These are phyloP conservation scores for Adiantum capillusveneris DNA, from an alignment of 75 land plant species.

Conservation along the genomic window DNA sequence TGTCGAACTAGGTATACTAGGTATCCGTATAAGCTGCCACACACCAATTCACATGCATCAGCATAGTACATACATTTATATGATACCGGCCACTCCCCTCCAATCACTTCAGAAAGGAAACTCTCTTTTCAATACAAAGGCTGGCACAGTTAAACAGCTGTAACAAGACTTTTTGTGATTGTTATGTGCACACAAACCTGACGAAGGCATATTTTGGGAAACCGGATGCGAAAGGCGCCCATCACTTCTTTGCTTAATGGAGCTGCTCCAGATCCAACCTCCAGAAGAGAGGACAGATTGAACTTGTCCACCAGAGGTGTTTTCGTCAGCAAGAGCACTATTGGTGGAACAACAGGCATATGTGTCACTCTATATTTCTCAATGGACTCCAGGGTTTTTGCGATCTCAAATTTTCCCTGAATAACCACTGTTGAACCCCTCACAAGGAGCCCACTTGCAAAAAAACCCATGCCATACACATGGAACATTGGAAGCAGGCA, in stretches of 20 bases:
- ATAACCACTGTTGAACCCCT: conserved; percentile 57
- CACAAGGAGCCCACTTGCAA: conserved; percentile 39
- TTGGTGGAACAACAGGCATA: conserved; percentile 87
- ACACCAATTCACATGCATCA: too few species aligned
- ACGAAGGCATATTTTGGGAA: conserved; percentile 41
- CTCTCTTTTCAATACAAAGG: too few species aligned
- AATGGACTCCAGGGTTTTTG: conserved; percentile 57
- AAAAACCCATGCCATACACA: conserved; percentile 66
- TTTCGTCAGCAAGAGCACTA: conserved; percentile 55
- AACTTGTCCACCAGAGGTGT: conserved; percentile 16
- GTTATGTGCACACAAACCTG: too few species aligned
- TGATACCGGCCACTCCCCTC: too few species aligned
- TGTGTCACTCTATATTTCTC: conserved; percentile 34
- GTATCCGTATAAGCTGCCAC: too few species aligned
- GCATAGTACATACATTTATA: too few species aligned
- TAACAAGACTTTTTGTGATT: too few species aligned
- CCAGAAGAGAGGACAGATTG: conserved; percentile 47
- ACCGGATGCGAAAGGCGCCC: conserved; percentile 56
- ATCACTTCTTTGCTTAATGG: conserved; percentile 80
- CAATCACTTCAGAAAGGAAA: too few species aligned
- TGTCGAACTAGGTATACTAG: too few species aligned
- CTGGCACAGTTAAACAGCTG: too few species aligned
- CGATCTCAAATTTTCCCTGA: conserved; percentile 60
- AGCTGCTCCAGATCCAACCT: conserved; percentile 66
- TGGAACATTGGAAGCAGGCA: conserved; percentile 90